Evolutionary conservation across 1,284 basidiomycete species (phyloP).

Genomic region (Somion occarium): DNA sequence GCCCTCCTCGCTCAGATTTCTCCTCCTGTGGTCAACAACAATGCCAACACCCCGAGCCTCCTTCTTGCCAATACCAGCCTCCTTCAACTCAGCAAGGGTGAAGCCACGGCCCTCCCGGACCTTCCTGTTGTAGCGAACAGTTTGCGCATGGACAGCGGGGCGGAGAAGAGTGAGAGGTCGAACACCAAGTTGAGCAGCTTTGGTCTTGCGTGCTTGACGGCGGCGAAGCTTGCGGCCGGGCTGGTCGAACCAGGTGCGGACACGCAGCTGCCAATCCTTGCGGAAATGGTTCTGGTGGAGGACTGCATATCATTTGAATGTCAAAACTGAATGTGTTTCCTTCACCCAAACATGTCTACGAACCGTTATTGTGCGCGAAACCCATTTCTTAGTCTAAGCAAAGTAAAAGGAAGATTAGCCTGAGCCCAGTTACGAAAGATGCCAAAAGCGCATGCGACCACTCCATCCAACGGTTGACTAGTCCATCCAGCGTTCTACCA

Average conservation of each 20-base stretch:
- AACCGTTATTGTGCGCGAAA: constrained; percentile 80
- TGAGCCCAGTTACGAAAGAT: too few relatives aligned
- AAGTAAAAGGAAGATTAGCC: constrained; percentile 12
- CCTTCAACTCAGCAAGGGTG: constrained; percentile 91
- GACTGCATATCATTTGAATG: constrained; percentile 40
- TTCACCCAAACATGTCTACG: constrained; percentile 26
- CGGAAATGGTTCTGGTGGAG: constrained; percentile 95
- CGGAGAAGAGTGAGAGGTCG: constrained; percentile 91
- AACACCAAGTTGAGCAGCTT: constrained; percentile 90
- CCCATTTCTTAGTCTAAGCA: constrained; percentile 48
- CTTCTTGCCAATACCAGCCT: constrained; percentile 93
- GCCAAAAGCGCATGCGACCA: too few relatives aligned
- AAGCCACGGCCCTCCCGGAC: constrained; percentile 97
- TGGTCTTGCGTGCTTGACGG: constrained; percentile 88
- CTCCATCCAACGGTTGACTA: constrained; percentile 25
- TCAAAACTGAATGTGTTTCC: constrained; percentile 5
- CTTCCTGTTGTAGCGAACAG: constrained; percentile 98
- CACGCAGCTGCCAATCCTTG: constrained; percentile 96
- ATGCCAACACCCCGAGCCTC: constrained; percentile 93
- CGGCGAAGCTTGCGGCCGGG: constrained; percentile 97
- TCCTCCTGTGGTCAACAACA: constrained; percentile 95
- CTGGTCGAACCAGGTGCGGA: constrained; percentile 99
- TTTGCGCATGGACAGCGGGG: constrained; percentile 95
- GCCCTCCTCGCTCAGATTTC: constrained; percentile 97
- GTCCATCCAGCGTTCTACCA: constrained; percentile 30